These are phyloP conservation scores for Leccinellum rugosiceps DNA, from an alignment of 768 basidiomycete genomes.

Conservation along the genomic window DNA sequence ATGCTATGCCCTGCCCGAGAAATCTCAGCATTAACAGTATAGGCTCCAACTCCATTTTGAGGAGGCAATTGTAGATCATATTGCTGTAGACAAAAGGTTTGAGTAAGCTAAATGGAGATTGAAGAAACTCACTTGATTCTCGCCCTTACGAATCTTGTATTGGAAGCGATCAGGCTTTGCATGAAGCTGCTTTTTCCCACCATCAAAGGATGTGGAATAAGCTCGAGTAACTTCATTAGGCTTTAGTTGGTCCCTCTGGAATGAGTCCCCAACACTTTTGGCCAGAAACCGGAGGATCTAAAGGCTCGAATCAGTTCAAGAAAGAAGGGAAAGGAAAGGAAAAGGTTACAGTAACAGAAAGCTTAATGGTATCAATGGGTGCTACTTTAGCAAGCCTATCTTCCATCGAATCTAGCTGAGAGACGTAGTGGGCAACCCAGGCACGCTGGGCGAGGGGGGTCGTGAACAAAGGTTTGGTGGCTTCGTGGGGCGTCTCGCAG, in stretches of 20 bases:
- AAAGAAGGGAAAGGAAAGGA: background rate
- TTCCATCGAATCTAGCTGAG: conserved; percentile 23
- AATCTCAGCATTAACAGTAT: conserved; percentile 21
- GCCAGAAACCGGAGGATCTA: conserved; percentile 28
- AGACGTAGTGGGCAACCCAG: conserved; percentile 31
- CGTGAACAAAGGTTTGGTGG: background rate
- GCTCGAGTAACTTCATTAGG: conserved; percentile 22
- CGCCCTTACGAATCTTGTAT: conserved; percentile 29
- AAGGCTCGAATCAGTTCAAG: background rate
- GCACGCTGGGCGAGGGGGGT: conserved; percentile 29
- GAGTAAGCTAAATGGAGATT: background rate
- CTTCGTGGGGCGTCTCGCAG: conserved; percentile 1
- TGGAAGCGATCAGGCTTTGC: conserved; percentile 29
- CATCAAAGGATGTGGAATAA: conserved; percentile 15
- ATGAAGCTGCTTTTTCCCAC: conserved; percentile 11
- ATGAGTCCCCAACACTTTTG: conserved; percentile 23
- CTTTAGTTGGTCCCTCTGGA: conserved; percentile 28
- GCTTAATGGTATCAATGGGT: conserved; percentile 26
- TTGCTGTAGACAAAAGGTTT: conserved; percentile 10
- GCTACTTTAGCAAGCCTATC: conserved; percentile 19
- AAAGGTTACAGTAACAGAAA: conserved; percentile 19
- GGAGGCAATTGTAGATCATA: conserved; percentile 23
- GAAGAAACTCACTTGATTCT: conserved; percentile 35
- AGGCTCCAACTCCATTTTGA: conserved; percentile 18
- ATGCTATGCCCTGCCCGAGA: conserved; percentile 6